Conservation (phyloP, 176 grass and related monocot genomes). For the Phragmites australis region DNA sequence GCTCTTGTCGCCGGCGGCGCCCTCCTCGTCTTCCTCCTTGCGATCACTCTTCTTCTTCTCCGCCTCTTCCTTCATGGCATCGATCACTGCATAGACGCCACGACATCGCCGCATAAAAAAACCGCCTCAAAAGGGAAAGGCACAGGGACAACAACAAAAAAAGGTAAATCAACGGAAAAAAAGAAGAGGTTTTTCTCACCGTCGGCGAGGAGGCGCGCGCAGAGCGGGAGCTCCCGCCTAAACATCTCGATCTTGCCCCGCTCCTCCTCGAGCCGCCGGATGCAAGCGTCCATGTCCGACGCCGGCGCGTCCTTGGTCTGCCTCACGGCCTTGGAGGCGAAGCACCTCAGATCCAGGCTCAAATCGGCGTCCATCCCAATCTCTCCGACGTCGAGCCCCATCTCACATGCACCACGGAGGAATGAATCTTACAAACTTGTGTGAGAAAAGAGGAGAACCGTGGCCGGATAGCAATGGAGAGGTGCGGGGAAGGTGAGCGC, state of each 20-base stretch:
- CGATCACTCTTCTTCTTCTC: conserved; percentile 35
- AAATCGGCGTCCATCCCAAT: conserved; percentile 57
- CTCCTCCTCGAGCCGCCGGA: conserved; percentile 77
- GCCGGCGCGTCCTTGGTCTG: conserved; percentile 37
- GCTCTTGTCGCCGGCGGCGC: conserved; percentile 61
- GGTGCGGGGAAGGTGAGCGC: background rate
- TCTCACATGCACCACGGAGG: background rate
- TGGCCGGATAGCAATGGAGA: conserved; percentile 1
- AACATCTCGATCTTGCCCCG: conserved; percentile 80
- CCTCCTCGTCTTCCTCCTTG: conserved; percentile 15
- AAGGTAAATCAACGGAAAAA: background rate
- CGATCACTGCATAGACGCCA: conserved; percentile 61
- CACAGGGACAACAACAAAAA: background rate
- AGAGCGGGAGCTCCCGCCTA: conserved; percentile 78
- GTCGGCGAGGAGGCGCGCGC: conserved; percentile 64
- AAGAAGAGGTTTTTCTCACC: conserved; percentile 27
- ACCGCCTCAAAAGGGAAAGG: conserved; percentile 11
- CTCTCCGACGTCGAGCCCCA: conserved; percentile 53
- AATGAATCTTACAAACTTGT: conserved; percentile 7
- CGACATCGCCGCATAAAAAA: conserved; percentile 27
- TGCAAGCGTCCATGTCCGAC: conserved; percentile 51
- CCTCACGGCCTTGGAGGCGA: conserved; percentile 46
- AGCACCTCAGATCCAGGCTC: conserved; percentile 67
- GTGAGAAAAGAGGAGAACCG: background rate
- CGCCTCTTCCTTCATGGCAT: conserved; percentile 69